phyloP scores from a whole-genome alignment of 176 grass and related monocot genomes.

The Bonia amplexicaulis region DNA sequence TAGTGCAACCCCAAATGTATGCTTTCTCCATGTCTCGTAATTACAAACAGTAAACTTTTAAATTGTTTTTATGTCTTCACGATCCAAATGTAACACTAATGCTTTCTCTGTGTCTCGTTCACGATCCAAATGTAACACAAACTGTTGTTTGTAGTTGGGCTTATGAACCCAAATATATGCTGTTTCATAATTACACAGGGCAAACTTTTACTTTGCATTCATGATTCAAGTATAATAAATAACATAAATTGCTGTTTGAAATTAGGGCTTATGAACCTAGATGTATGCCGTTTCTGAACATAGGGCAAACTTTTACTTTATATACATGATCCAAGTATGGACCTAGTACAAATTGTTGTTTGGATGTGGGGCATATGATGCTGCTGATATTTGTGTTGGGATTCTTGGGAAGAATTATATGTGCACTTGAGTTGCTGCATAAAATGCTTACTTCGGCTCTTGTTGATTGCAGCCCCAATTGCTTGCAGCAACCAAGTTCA shows the following conservation, averaged over 20 bases:
- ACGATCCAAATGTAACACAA: not conserved
- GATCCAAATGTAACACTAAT: not conserved
- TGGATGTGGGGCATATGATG: not conserved
- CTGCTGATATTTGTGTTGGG: slow-evolving; percentile 1
- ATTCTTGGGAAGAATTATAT: not conserved
- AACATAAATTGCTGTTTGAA: not conserved
- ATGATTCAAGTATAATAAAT: not conserved
- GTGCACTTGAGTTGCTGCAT: not conserved
- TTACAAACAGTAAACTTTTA: not conserved
- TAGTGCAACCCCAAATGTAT: no score
- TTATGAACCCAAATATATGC: not conserved
- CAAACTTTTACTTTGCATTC: not conserved
- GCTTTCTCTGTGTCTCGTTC: not conserved
- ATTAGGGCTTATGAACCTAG: not conserved
- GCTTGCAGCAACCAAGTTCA: slow-evolving; percentile 89
- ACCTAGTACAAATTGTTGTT: not conserved
- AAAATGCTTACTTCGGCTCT: slow-evolving; percentile 4
- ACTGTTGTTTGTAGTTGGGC: not conserved
- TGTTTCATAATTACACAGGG: not conserved
- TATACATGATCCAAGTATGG: not conserved
- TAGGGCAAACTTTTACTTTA: not conserved
- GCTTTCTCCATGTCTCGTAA: not conserved
- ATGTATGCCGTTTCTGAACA: not conserved
- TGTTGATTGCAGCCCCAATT: slow-evolving; percentile 72
- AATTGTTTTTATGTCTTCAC: not conserved